Evolutionary conservation across 2,329 filamentous ascomycete species (phyloP), one percentile per base, ranked within the genome.

Genomic region (Colletotrichum tanaceti): DNA sequence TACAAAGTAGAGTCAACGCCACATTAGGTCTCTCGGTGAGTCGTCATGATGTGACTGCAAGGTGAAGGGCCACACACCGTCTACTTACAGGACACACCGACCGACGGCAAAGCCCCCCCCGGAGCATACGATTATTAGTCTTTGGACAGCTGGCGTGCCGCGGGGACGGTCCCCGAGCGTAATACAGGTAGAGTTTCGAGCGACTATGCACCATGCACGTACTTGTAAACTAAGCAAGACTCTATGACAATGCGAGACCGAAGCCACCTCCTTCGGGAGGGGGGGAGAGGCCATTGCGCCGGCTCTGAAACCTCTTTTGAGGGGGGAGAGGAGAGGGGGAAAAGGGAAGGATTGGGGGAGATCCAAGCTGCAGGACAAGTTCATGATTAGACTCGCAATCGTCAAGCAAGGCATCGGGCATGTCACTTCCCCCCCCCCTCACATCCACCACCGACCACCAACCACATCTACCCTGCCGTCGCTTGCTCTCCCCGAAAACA

Each of bases 281-380:
- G n/a, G n/a, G n/a, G n/a, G n/a, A n/a, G 50, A 41, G 62, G 66
- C 55, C 66, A 57, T 60, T 60, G 66, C 66, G 66, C 22, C 18
- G 11, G 55, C n/a, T 61, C 55, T 69, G 66, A 69, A 69, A 69
- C 66, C 20, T 18, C 55, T 66, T 28, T 69, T 62, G 55, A 55
- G 66, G 49, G 55, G 28, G 28, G 28, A 9, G n/a, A n/a, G n/a
- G n/a, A n/a, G n/a, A n/a, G n/a, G n/a, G 24, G 24, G 24, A 7
- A 32, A 32, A 7, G 28, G 28, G 28, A 32, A 32, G 28, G 50
- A 35, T 3, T 28, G n/a, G 13, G 43, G 28, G 65, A 16, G 55
- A 69, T 55, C 62, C 57, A 38, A 61, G 66, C 62, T 55, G n/a
- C n/a, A n/a, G n/a, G n/a, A n/a, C n/a, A n/a, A n/a, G 62, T 1